Base-by-base conservation (phyloP, 1,284 basidiomycete species). In the Cryptococcus maquisensis region DNA sequence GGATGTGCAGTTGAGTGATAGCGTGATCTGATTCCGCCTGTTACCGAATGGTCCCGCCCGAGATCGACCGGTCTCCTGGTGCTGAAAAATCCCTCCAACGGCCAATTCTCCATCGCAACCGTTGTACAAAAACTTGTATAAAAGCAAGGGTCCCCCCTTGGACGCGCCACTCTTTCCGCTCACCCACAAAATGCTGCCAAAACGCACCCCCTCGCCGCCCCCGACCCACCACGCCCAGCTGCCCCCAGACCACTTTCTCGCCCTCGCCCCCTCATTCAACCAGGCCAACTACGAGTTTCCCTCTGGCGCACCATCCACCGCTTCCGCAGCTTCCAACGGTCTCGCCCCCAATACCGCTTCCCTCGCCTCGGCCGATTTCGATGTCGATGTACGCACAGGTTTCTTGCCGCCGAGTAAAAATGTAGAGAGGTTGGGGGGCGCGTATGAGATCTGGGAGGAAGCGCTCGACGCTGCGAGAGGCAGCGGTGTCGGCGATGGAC, bases 351-450 rank as follows among this genome's bases (percentile, higher is more conserved):
- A 93, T 72, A 90, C 87, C 4, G 84, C 88, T 12, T 92, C 90
- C 4, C 83, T 93, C 52, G 89, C 90, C 13, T 87, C 90, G 4
- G 90, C 93, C 70, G 93, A 97, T 79, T 97, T 92, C 79, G 92
- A 96, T 71, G 87, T 97, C 61, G 90, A 95, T 69, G 89, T 89
- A 2, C 81, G 86, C 21, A 91, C 91, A 0, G 94, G 94, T 0
- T 97, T 98, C 72, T 84, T 97, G 80, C 93, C 94, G 1, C 87
- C 88, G 0, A 82, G 87, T 32, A 81, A 83, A 1, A 91, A 92
- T 0, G 67, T 91, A 0, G 64, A 72, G 38, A 81, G 85, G 10
- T 81, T 97, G 0, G 81, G 82, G 0, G 62, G 57, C 0, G 73
- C 78, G 51, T 92, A 85, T 80, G 84, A 84, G 36, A 64, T 80